Percentiles rank a stretch among this genome's conserved stretches.
phyloP scores from a whole-genome alignment of 1,284 basidiomycete species.

The Trametes polyzona region DNA sequence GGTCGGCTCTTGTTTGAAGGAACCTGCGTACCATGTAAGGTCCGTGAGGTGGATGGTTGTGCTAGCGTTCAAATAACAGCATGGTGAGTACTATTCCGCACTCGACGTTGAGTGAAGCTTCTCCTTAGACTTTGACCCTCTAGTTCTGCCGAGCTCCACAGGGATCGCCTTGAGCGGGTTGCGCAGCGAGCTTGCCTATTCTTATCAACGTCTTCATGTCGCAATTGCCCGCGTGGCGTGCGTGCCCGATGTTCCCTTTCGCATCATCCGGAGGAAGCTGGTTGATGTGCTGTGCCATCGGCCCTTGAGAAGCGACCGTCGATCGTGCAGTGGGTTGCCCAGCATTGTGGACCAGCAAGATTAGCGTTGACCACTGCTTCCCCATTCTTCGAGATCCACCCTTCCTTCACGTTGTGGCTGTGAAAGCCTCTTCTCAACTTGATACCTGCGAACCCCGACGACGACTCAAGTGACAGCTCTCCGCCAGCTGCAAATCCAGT shows the following conservation, averaged over 20 bases:
- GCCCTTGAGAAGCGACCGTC: background rate
- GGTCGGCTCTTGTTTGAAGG: too few relatives aligned
- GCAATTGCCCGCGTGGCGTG: background rate
- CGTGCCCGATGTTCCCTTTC: conserved; percentile 3
- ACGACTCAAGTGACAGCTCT: background rate
- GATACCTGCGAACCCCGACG: background rate
- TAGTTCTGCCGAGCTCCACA: conserved; percentile 2
- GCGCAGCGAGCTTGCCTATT: conserved; percentile 8
- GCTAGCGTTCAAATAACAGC: too few relatives aligned
- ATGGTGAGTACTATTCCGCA: too few relatives aligned
- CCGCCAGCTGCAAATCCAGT: background rate
- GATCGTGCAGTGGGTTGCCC: conserved; percentile 1
- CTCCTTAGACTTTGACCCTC: background rate
- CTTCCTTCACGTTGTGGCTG: conserved; percentile 11
- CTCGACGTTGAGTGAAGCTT: too few relatives aligned
- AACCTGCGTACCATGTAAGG: too few relatives aligned
- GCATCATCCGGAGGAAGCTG: conserved; percentile 10
- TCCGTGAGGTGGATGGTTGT: too few relatives aligned
- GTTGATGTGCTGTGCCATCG: background rate
- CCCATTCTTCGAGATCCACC: background rate
- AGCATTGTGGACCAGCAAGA: background rate
- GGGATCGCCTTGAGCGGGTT: background rate
- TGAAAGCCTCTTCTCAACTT: conserved; percentile 1
- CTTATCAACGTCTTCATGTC: conserved; percentile 9
- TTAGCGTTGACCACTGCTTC: conserved; percentile 3